A percentile compares a stretch with the other conserved stretches of the same genome.
Conservation (phyloP, 768 basidiomycete genomes). For the Crassisporium funariophilum region DNA sequence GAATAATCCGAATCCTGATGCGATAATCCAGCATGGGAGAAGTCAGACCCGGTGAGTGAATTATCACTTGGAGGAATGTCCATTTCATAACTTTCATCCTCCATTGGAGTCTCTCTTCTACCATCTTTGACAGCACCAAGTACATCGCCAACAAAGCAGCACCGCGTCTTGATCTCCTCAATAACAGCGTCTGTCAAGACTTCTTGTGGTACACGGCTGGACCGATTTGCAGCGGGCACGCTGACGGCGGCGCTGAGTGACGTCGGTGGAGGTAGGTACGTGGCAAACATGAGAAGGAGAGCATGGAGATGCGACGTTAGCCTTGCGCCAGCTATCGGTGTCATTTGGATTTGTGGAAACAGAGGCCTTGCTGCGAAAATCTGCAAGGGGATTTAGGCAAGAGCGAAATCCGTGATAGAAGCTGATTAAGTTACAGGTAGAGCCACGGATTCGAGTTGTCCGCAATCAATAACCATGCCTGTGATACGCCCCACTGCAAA, state of each 20-base stretch:
- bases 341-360: conserved; percentile 79
- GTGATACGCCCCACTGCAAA: conserved; percentile 88
- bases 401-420: neutral
- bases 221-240: conserved; percentile 61
- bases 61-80: conserved; percentile 50
- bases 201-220: conserved; percentile 73
- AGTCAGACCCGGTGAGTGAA: conserved; percentile 69
- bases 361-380: conserved; percentile 89
- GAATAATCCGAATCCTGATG: conserved; percentile 63
- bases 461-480: conserved; percentile 91
- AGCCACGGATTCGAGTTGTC: conserved; percentile 86
- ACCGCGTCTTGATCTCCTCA: conserved; percentile 88
- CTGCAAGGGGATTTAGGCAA: conserved; percentile 41
- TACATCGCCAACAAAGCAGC: conserved; percentile 80
- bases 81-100: conserved; percentile 39
- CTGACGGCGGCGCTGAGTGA: conserved; percentile 67
- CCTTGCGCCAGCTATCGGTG: conserved; percentile 85
- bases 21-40: conserved; percentile 54
- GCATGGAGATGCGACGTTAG: conserved; percentile 78
- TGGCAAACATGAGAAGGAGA: conserved; percentile 81
- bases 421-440: conserved; percentile 68
- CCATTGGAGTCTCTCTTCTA: conserved; percentile 31
- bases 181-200: conserved; percentile 79
- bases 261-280: conserved; percentile 80
- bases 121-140: conserved; percentile 44